These are phyloP conservation scores for Phytophthora gonapodyides DNA, from an alignment of 352 stramenopile species.

Conservation along the genomic window DNA sequence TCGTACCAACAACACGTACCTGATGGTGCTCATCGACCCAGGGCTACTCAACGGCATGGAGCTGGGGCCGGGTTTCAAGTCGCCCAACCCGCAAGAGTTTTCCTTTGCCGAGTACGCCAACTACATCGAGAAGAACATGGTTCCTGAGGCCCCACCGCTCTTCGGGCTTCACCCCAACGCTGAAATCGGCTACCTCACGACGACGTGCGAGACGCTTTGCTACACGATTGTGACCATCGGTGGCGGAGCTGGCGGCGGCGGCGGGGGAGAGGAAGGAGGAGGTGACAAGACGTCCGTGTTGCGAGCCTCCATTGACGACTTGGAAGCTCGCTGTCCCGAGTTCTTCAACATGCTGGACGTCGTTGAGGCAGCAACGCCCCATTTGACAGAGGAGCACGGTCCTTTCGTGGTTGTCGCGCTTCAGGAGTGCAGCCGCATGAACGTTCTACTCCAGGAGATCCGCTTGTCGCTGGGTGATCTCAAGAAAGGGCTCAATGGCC, in stretches of 20 bases:
- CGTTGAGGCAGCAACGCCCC: conserved; percentile 81
- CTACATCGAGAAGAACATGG: conserved; percentile 95
- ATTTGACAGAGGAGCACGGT: conserved; percentile 88
- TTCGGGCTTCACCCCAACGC: conserved; percentile 96
- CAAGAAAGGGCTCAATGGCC: conserved; percentile 96
- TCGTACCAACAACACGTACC: conserved; percentile 95
- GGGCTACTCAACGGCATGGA: conserved; percentile 91
- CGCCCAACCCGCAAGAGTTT: conserved; percentile 84
- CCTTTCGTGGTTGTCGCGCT: conserved; percentile 95
- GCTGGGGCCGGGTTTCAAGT: conserved; percentile 94
- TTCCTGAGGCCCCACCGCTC: conserved; percentile 90
- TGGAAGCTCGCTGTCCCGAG: conserved; percentile 89
- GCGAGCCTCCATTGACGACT: conserved; percentile 90
- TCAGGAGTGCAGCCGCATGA: conserved; percentile 96
- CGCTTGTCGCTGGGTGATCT: conserved; percentile 90
- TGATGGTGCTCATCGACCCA: conserved; percentile 89
- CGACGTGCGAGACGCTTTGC: conserved; percentile 91
- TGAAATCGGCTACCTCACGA: conserved; percentile 96
- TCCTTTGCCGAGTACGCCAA: conserved; percentile 85
- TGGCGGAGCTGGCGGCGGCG: conserved; percentile 59
- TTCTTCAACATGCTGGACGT: conserved; percentile 94
- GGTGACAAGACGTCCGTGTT: conserved; percentile 81
- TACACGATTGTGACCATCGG: conserved; percentile 93
- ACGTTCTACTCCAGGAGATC: conserved; percentile 93
- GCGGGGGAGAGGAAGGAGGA: conserved; percentile 43